Percentiles rank a stretch among this genome's conserved stretches.
phyloP scores from a whole-genome alignment of 1,284 basidiomycete genomes.

The Ganoderma sinense region DNA sequence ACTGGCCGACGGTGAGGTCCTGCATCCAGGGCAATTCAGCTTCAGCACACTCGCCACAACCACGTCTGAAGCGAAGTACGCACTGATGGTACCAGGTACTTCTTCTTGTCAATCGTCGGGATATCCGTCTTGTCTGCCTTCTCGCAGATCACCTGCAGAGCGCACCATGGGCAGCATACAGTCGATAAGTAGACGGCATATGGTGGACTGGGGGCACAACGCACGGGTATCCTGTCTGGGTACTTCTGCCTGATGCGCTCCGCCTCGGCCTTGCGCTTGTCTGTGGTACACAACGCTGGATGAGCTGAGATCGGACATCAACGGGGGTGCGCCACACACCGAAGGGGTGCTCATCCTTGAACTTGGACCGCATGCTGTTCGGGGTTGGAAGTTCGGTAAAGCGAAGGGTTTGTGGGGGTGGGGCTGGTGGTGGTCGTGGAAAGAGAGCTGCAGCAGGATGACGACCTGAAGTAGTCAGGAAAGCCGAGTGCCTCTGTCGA shows the following conservation, averaged over 20 bases:
- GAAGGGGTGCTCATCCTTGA: constrained; percentile 99
- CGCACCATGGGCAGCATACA: constrained; percentile 18
- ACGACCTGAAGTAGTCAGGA: constrained; percentile 35
- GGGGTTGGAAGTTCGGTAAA: background rate
- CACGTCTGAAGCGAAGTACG: constrained; percentile 37
- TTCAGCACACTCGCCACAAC: constrained; percentile 25
- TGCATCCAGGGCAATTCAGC: constrained; percentile 42
- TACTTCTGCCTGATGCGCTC: constrained; percentile 99
- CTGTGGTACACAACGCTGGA: constrained; percentile 52
- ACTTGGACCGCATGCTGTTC: constrained; percentile 89
- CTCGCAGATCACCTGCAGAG: constrained; percentile 94
- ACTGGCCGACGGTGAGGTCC: constrained; percentile 98
- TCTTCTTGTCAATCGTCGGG: constrained; percentile 99
- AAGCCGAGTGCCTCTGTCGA: constrained; percentile 32
- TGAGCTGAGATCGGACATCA: constrained; percentile 35
- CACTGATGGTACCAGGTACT: constrained; percentile 98
- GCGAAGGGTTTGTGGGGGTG: background rate
- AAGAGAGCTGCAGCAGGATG: constrained; percentile 17
- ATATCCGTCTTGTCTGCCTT: constrained; percentile 99
- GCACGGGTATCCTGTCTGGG: constrained; percentile 95
- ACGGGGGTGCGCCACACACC: constrained; percentile 62
- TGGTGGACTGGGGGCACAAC: constrained; percentile 42
- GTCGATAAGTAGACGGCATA: constrained; percentile 26
- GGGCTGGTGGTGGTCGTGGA: constrained; percentile 8
- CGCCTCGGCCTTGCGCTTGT: constrained; percentile 98